Percentiles rank a stretch among this genome's conserved stretches.
Conservation (phyloP, 768 basidiomycete species). For the Steccherinum ochraceum region DNA sequence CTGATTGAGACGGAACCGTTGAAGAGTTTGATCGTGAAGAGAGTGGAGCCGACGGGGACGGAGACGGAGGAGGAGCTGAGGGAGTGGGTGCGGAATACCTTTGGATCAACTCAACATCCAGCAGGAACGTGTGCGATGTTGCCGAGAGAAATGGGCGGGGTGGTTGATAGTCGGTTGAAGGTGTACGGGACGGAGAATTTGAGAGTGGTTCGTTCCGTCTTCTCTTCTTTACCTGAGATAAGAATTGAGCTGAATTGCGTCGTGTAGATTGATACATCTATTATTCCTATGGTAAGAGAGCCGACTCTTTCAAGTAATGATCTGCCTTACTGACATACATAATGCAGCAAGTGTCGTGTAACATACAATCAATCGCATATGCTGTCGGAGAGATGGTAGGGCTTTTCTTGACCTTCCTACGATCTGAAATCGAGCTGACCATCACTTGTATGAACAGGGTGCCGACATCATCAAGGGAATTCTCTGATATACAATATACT, state of each 20-base stretch:
- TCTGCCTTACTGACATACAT: background rate
- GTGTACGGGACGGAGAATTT: conserved; percentile 29
- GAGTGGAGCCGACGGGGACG: background rate
- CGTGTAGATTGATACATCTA: background rate
- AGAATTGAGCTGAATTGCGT: background rate
- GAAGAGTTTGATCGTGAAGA: background rate
- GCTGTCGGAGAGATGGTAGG: conserved; percentile 4
- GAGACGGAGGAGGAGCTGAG: conserved; percentile 1
- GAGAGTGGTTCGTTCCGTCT: conserved; percentile 15
- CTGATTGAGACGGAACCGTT: conserved; percentile 2
- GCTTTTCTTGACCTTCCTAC: too few relatives aligned
- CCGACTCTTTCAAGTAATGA: background rate
- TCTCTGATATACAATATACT: too few relatives aligned
- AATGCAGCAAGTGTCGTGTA: background rate
- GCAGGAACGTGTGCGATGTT: conserved; percentile 35
- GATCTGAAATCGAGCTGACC: too few relatives aligned
- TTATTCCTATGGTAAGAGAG: conserved; percentile 1
- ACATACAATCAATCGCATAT: conserved; percentile 1
- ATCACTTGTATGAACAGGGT: too few relatives aligned
- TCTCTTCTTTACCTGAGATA: background rate
- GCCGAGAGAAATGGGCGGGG: conserved; percentile 32
- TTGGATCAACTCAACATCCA: conserved; percentile 23
- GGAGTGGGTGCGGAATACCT: conserved; percentile 4
- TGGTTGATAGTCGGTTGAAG: conserved; percentile 24
- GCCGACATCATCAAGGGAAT: too few relatives aligned